Percentiles rank a stretch among this genome's conserved stretches.
Conservation (phyloP, 768 basidiomycete species). For the Leucosporidium creatinivorum region DNA sequence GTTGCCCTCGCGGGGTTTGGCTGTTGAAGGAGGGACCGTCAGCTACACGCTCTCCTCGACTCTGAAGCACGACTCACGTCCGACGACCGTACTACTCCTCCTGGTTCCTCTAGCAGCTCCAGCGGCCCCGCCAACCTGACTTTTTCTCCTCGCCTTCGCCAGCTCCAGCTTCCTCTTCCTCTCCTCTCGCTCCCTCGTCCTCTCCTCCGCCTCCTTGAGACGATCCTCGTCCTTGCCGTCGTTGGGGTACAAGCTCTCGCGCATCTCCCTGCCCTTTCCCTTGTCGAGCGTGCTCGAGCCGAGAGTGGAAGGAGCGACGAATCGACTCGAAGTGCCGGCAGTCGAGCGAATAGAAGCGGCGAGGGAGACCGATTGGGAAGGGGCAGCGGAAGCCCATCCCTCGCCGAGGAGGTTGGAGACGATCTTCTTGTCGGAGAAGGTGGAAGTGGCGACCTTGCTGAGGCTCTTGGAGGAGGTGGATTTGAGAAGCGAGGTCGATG, state of each 20-base stretch:
- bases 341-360: neutral
- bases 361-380: neutral
- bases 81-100: conserved; percentile 8
- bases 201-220: too few species aligned
- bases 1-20: neutral
- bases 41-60: neutral
- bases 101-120: neutral
- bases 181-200: conserved; percentile 1
- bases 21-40: neutral
- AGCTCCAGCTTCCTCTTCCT: conserved; percentile 23
- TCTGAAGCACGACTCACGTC: conserved; percentile 18
- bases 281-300: neutral
- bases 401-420: conserved; percentile 11
- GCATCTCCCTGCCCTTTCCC: neutral
- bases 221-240: neutral
- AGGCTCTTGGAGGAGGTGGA: neutral
- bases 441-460: neutral
- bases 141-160: conserved; percentile 28
- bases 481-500: neutral
- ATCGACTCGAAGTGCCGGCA: neutral
- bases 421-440: neutral
- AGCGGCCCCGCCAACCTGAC: neutral
- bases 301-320: neutral
- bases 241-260: conserved; percentile 5
- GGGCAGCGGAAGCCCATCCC: conserved; percentile 9